Conservation (phyloP, 192 early-diverging fungal genomes). For the Coemansia sp. region DNA sequence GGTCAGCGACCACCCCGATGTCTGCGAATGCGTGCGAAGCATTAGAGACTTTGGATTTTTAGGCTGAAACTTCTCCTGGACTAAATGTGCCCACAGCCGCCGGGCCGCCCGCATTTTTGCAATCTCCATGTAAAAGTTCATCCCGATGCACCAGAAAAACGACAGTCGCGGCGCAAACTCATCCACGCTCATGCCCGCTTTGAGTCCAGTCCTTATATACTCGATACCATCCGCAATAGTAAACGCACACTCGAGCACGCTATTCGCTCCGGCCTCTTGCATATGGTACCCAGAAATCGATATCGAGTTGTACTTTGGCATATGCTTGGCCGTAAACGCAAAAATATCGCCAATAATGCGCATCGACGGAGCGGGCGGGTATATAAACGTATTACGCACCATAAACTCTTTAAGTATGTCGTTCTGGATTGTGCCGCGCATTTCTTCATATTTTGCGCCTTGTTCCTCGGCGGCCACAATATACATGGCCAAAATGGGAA, state of each 20-base stretch:
- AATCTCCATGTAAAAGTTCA: conserved; percentile 97
- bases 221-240: conserved; percentile 89
- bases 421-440: conserved; percentile 88
- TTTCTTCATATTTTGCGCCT: conserved; percentile 74
- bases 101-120: conserved; percentile 88
- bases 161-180: conserved; percentile 86
- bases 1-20: conserved; percentile 88
- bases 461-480: conserved; percentile 87
- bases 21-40: conserved; percentile 88
- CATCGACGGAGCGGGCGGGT: conserved; percentile 90
- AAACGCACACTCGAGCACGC: conserved; percentile 88
- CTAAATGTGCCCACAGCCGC: conserved; percentile 76
- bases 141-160: conserved; percentile 91
- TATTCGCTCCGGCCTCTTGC: conserved; percentile 89
- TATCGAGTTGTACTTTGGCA: conserved; percentile 95
- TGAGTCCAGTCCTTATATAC: conserved; percentile 72
- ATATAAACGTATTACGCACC: conserved; percentile 94
- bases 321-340: conserved; percentile 79
- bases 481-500: conserved; percentile 89
- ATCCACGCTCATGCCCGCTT: conserved; percentile 85
- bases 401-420: conserved; percentile 94
- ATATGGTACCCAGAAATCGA: conserved; percentile 95
- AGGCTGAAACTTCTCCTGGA: conserved; percentile 85
- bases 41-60: conserved; percentile 76
- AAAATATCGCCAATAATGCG: conserved; percentile 90